phyloP scores from a whole-genome alignment of 106 monocot genomes.

The Dioscorea dumetorum region DNA sequence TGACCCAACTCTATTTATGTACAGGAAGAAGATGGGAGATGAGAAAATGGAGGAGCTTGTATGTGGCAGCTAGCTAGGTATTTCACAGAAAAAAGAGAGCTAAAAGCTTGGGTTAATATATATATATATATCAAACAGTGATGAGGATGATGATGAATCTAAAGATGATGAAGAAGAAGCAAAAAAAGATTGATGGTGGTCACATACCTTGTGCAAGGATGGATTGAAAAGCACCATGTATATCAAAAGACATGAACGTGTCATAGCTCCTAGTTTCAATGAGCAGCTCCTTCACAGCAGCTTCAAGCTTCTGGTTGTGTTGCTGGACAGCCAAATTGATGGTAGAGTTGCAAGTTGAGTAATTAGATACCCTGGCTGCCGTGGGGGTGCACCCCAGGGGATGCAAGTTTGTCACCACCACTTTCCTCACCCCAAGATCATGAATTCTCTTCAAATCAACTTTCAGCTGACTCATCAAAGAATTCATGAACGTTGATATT shows the following conservation, averaged over 20 bases:
- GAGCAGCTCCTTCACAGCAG: not conserved
- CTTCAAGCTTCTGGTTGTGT: not conserved
- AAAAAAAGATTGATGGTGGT: not conserved
- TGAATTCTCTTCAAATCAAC: slow-evolving; percentile 4
- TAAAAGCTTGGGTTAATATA: no score
- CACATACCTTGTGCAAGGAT: not conserved
- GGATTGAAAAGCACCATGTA: not conserved
- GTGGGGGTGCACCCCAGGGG: slow-evolving; percentile 3
- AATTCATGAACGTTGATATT: not conserved
- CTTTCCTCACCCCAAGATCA: slow-evolving; percentile 2
- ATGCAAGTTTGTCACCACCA: slow-evolving; percentile 6
- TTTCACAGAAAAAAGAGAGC: no score
- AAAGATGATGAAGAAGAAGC: no score
- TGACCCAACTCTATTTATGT: no score
- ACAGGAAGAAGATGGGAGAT: no score
- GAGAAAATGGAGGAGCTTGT: no score
- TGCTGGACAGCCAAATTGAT: not conserved
- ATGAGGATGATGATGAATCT: no score
- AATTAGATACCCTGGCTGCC: not conserved
- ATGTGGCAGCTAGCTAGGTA: no score
- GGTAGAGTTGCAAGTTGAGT: not conserved
- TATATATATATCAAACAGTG: no score
- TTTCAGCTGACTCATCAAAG: not conserved
- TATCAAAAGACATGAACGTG: slow-evolving; percentile 1
- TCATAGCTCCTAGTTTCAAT: not conserved